phyloP scores from a whole-genome alignment of 2,329 filamentous ascomycete genomes.

The Falciphora oryzae region DNA sequence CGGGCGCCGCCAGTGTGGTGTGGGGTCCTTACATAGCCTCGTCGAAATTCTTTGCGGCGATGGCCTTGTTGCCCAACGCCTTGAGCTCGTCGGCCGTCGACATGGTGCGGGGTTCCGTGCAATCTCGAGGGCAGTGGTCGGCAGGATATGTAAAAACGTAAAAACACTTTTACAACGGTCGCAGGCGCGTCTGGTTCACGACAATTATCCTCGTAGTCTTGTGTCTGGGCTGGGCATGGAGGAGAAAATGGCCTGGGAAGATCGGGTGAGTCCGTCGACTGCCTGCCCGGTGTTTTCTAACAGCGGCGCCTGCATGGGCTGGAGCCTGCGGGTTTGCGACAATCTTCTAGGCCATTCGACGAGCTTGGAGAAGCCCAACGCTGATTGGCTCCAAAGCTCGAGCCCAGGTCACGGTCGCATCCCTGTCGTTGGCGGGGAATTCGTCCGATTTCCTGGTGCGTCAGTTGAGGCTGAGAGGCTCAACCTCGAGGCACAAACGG shows the following conservation, averaged over 20 bases:
- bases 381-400: not conserved
- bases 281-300: not conserved
- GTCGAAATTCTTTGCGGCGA: slow-evolving; percentile 93
- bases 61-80: slow-evolving; percentile 97
- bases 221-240: not conserved
- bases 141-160: not conserved
- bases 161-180: not conserved
- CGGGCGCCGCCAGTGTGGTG: not conserved
- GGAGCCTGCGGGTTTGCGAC: slow-evolving; percentile 9
- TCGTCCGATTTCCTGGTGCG: not conserved
- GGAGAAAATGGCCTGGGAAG: not conserved
- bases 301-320: slow-evolving; percentile 12
- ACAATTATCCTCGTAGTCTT: not conserved
- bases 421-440: not conserved
- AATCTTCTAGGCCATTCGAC: slow-evolving; percentile 22
- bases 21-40: slow-evolving; percentile 74
- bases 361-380: not conserved
- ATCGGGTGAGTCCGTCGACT: not conserved
- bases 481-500: not conserved
- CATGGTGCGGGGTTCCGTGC: slow-evolving; percentile 30
- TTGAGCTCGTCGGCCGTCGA: slow-evolving; percentile 75
- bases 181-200: not conserved
- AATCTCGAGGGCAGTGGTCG: not conserved
- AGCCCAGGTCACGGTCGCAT: not conserved
- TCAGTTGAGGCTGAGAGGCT: not conserved